Evolutionary conservation across 2,329 filamentous ascomycete species (phyloP).

Genomic region (Laburnicola sp.): DNA sequence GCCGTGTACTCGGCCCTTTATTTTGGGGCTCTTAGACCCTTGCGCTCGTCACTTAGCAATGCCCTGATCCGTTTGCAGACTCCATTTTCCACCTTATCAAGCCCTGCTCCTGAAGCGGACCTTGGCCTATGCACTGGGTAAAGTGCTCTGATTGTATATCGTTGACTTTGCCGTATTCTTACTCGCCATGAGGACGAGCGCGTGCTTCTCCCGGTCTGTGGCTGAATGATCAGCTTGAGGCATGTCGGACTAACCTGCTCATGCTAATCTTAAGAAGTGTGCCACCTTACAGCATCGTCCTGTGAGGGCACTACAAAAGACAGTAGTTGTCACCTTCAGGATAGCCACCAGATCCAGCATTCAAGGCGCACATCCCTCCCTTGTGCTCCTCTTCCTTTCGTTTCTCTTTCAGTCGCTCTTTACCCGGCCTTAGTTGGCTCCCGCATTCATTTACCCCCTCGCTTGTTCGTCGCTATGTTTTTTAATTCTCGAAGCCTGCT

Average conservation of each 20-base stretch:
- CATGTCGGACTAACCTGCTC: neutral
- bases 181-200: neutral
- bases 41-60: neutral
- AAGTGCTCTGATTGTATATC: neutral
- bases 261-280: neutral
- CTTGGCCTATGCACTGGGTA: neutral
- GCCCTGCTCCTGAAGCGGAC: neutral
- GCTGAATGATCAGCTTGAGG: neutral
- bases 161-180: neutral
- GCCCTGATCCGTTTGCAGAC: neutral
- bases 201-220: neutral
- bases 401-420: neutral
- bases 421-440: neutral
- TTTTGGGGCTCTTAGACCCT: neutral
- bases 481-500: conserved; percentile 18
- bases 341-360: neutral
- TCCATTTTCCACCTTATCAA: neutral
- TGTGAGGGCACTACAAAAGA: neutral
- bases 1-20: neutral
- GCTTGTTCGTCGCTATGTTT: conserved; percentile 15
- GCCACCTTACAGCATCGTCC: neutral
- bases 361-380: too few species aligned
- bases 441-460: neutral
- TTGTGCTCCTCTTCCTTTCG: neutral
- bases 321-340: neutral